Conservation (phyloP, 352 stramenopile species). For the Phytophthora fragariae region DNA sequence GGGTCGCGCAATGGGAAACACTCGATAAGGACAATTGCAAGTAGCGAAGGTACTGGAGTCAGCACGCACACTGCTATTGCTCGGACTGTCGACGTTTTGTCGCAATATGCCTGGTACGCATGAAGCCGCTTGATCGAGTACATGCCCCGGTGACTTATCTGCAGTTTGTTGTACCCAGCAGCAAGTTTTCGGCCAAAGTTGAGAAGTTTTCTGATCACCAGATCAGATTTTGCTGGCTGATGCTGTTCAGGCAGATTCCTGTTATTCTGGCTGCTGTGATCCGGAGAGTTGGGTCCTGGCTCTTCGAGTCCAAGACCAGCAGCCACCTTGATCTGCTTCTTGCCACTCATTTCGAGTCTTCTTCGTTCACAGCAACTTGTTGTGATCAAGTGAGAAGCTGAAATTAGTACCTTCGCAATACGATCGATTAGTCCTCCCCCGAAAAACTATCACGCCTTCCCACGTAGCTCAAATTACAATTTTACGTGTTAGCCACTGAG, state of each 20-base stretch:
- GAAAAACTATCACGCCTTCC: neutral
- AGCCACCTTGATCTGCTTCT: neutral
- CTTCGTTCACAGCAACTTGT: neutral
- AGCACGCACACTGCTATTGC: conserved; percentile 20
- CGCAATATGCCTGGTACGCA: conserved; percentile 39
- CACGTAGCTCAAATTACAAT: conserved; percentile 10
- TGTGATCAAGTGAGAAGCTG: neutral
- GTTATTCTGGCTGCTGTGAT: neutral
- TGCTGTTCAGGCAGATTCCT: neutral
- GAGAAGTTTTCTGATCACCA: neutral
- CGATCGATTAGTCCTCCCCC: neutral
- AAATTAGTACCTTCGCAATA: neutral
- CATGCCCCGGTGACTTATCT: conserved; percentile 38
- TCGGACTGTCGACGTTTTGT: conserved; percentile 10
- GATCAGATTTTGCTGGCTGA: neutral
- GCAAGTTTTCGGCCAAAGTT: conserved; percentile 4
- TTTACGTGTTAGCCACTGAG: conserved; percentile 20
- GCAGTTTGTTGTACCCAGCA: conserved; percentile 5
- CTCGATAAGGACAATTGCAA: conserved; percentile 23
- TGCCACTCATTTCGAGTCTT: neutral
- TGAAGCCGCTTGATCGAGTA: conserved; percentile 53
- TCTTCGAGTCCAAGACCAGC: neutral
- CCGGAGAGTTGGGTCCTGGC: neutral
- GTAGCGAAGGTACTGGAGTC: conserved; percentile 19
- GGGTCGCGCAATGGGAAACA: conserved; percentile 17